These are phyloP conservation scores for Debaryomyces tyrocola DNA, from an alignment of 805 yeast species.

Conservation along the genomic window DNA sequence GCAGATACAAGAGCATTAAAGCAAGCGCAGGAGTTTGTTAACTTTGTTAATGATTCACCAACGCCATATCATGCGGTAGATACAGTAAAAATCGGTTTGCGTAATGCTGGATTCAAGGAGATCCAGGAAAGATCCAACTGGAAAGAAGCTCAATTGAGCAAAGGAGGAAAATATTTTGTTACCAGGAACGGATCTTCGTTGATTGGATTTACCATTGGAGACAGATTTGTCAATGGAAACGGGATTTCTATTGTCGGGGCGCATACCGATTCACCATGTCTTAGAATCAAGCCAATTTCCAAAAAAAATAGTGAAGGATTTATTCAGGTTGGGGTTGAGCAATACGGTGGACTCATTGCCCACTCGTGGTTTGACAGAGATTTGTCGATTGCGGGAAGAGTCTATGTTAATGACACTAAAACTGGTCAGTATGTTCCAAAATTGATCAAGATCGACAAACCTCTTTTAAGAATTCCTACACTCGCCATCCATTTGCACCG, in stretches of 20 bases:
- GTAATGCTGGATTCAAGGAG: slow-evolving; percentile 67
- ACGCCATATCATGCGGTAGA: slow-evolving; percentile 93
- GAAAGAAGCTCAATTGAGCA: slow-evolving; percentile 50
- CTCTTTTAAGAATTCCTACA: slow-evolving; percentile 88
- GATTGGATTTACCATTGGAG: slow-evolving; percentile 84
- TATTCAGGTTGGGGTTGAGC: slow-evolving; percentile 88
- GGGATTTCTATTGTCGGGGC: slow-evolving; percentile 92
- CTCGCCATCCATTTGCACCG: slow-evolving; percentile 90
- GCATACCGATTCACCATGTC: slow-evolving; percentile 91
- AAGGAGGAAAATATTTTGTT: slow-evolving; percentile 73
- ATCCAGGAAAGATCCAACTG: slow-evolving; percentile 71
- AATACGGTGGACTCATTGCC: slow-evolving; percentile 95
- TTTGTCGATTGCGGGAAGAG: slow-evolving; percentile 88
- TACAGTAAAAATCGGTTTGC: slow-evolving; percentile 55
- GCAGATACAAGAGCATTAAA: slow-evolving; percentile 17
- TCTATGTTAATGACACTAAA: slow-evolving; percentile 53
- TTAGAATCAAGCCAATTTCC: slow-evolving; percentile 86
- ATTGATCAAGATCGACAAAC: slow-evolving; percentile 77
- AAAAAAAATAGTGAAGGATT: slow-evolving; percentile 70
- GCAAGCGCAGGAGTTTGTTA: slow-evolving; percentile 62
- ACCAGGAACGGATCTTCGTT: slow-evolving; percentile 89
- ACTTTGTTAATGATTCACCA: slow-evolving; percentile 81
- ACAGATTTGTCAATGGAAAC: slow-evolving; percentile 68
- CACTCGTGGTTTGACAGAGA: slow-evolving; percentile 98
- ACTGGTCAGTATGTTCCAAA: slow-evolving; percentile 57